Evolutionary conservation across 164 flowering plant genomes (phyloP).

Genomic region (Vitis riparia): DNA sequence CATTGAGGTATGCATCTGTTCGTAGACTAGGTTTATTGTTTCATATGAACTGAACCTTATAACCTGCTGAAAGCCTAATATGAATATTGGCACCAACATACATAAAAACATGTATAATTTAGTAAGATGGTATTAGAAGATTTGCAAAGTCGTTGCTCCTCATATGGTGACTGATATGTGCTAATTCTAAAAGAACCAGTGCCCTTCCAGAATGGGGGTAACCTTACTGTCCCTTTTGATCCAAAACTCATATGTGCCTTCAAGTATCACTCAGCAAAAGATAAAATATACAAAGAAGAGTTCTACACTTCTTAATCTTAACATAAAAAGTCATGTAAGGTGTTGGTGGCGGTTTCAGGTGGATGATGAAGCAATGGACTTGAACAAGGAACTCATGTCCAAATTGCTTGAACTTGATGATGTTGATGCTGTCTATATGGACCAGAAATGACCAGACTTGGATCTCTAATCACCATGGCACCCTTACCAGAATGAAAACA

Average conservation of each 20-base stretch:
- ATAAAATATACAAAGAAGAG: no score
- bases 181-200: no score
- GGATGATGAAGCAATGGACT: conserved; percentile 92
- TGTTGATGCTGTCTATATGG: conserved; percentile 95
- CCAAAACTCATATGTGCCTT: no score
- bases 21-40: background rate
- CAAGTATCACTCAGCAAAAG: no score
- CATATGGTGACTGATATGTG: background rate
- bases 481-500: no score
- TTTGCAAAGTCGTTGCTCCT: background rate
- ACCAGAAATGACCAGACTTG: conserved; percentile 35
- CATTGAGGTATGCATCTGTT: conserved; percentile 58
- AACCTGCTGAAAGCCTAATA: background rate
- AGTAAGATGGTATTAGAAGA: background rate
- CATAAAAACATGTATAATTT: background rate
- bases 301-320: no score
- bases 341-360: conserved; percentile 50
- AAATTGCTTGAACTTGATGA: conserved; percentile 92
- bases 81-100: background rate
- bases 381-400: conserved; percentile 83
- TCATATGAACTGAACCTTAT: background rate
- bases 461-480: no score
- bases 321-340: background rate
- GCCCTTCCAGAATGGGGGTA: no score
- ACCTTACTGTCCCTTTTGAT: no score